These are phyloP conservation scores for Kurtzmaniella fragi DNA, from an alignment of 805 yeast genomes.

Conservation along the genomic window DNA sequence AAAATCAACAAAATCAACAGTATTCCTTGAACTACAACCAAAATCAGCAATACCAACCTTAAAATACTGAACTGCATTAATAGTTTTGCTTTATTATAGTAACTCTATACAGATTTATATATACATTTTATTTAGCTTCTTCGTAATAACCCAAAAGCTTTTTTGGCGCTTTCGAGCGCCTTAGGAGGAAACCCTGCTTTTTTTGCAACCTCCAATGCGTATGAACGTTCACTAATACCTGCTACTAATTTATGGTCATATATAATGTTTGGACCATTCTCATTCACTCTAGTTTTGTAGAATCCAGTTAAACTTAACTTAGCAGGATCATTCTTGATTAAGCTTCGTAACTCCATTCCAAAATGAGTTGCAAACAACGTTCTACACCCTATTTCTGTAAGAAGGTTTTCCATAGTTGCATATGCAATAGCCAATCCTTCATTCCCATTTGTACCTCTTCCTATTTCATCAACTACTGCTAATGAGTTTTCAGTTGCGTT, in stretches of 20 bases:
- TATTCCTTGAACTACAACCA: background rate
- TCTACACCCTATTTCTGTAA: slow-evolving; percentile 54
- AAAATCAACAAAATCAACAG: too few species aligned
- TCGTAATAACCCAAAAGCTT: slow-evolving; percentile 12
- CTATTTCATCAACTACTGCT: slow-evolving; percentile 71
- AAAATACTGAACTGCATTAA: background rate
- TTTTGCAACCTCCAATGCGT: slow-evolving; percentile 72
- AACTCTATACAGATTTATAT: background rate
- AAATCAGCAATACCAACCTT: background rate
- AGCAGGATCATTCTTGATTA: slow-evolving; percentile 28
- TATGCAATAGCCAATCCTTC: slow-evolving; percentile 86
- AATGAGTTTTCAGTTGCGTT: slow-evolving; percentile 54
- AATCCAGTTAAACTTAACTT: slow-evolving; percentile 22
- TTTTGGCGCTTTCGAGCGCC: slow-evolving; percentile 51
- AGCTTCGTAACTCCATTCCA: slow-evolving; percentile 34
- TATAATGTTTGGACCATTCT: slow-evolving; percentile 17
- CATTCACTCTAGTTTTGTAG: slow-evolving; percentile 26
- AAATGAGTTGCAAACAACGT: slow-evolving; percentile 90
- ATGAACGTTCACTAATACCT: slow-evolving; percentile 72
- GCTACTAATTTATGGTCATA: slow-evolving; percentile 54
- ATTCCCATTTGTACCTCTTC: slow-evolving; percentile 79
- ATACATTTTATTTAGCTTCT: slow-evolving; percentile 1
- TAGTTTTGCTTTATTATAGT: background rate
- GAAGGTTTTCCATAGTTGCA: slow-evolving; percentile 60
- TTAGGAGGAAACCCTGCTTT: slow-evolving; percentile 71